These are phyloP conservation scores for Phytophthora pinifolia DNA, from an alignment of 352 stramenopile species.

Conservation along the genomic window DNA sequence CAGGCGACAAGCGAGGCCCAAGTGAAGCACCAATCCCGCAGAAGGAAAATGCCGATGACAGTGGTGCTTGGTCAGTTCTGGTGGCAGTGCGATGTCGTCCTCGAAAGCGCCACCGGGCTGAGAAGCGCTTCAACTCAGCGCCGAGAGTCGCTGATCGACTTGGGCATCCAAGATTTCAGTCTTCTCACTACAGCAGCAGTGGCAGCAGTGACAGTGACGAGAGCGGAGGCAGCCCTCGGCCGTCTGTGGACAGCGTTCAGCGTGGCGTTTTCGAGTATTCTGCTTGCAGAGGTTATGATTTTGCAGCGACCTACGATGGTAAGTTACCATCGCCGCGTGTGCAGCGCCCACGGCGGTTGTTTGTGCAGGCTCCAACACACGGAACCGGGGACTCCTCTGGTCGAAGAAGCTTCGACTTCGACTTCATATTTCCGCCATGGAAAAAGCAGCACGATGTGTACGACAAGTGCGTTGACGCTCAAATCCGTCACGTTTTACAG, in stretches of 20 bases:
- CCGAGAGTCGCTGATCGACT: constrained; percentile 9
- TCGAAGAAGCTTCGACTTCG: constrained; percentile 63
- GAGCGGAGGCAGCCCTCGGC: constrained; percentile 4
- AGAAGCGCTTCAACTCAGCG: constrained; percentile 6
- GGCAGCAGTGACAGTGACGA: constrained; percentile 13
- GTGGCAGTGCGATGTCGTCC: constrained; percentile 60
- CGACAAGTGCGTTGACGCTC: constrained; percentile 32
- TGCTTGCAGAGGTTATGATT: constrained; percentile 9
- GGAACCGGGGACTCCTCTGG: constrained; percentile 5
- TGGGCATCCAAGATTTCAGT: constrained; percentile 5
- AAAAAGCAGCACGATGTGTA: constrained; percentile 59
- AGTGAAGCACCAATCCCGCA: background rate
- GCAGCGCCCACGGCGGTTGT: constrained; percentile 26
- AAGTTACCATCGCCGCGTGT: constrained; percentile 21
- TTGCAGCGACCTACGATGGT: constrained; percentile 13
- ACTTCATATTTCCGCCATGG: constrained; percentile 57
- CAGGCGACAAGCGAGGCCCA: too few species aligned
- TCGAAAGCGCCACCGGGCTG: constrained; percentile 24
- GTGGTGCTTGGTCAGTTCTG: constrained; percentile 36
- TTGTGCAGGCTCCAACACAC: constrained; percentile 23
- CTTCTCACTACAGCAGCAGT: constrained; percentile 12
- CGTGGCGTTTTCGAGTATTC: constrained; percentile 36
- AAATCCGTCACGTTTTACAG: constrained; percentile 47
- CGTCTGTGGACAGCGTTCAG: constrained; percentile 15
- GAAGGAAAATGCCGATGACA: constrained; percentile 2